Base-by-base conservation (phyloP, 2,329 filamentous ascomycete genomes). In the Raffaelea albimanens region DNA sequence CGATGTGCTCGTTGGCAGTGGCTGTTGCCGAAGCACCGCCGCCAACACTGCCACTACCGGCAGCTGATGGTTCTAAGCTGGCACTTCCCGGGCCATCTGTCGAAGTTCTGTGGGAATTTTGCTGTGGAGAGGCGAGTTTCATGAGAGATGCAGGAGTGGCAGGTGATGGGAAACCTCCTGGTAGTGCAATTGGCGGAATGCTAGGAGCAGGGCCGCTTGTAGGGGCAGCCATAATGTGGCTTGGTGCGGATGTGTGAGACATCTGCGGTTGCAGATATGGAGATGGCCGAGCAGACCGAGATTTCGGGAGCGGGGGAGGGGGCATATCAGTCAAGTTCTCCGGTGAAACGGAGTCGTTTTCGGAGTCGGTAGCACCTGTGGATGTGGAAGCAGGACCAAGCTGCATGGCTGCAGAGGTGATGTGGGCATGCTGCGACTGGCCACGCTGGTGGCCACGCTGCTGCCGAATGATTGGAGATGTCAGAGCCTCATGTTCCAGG, bases 131-230 rank as follows among this genome's bases (percentile, higher is more conserved):
- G 3, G 72, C 74, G 40, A 91, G 72, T 57, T 80, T 84, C 85
- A 96, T 95, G 50, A 95, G 67, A 7, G 89, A 95, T 9, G 90
- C 87, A 1, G 89, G 89, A 0, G 89, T 95, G 2, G 87, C 89
- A 11, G 87, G 86, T 45, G 81, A 78, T 56, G 67, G 69, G 45
- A 69, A 70, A 20, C 66, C 67, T 16, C 48, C 45, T 2, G 40
- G 54, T 47, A 43, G 52, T 49, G 22, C 59, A 13, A 38, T 18
- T 3, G 34, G 31, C 5, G 22, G 11, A 8, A 40, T 36, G 9
- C 45, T 18, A 2, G 45, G 7, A 18, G 46, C 8, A 5, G 29
- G 29, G 8, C 22, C 40, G 16, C n/a, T 22, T 4, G 41, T 18
- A 3, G 40, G 13, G 53, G 33, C 53, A 14, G n/a, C 23, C 2